Percentiles rank a stretch among this genome's conserved stretches.
These are phyloP conservation scores for Pythium plurisporium DNA, from an alignment of 352 stramenopile genomes.

Conservation along the genomic window DNA sequence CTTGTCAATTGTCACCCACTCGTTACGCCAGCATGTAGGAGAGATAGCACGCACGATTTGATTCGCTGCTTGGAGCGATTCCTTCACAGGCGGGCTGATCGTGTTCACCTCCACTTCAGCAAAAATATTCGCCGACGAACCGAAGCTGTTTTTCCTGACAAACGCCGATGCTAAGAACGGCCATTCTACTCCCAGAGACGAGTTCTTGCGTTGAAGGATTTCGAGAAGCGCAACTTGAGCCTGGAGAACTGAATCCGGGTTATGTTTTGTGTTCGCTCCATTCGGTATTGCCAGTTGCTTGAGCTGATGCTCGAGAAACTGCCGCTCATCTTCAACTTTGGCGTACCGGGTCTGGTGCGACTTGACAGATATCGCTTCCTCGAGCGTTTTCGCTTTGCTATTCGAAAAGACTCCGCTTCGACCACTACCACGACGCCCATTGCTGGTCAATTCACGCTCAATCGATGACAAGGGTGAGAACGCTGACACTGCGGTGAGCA, in stretches of 20 bases:
- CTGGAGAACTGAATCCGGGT: constrained; percentile 13
- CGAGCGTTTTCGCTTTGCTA: constrained; percentile 20
- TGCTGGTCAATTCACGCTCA: constrained; percentile 24
- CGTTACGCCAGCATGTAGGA: constrained; percentile 38
- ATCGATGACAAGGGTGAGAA: constrained; percentile 42
- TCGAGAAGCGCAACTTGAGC: constrained; percentile 27
- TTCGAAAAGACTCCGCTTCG: constrained; percentile 16
- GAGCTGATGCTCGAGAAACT: constrained; percentile 40
- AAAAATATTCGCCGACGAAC: constrained; percentile 13
- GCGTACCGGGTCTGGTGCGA: constrained; percentile 26
- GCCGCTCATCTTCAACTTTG: constrained; percentile 35
- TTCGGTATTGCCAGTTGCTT: constrained; percentile 11
- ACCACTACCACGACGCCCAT: constrained; percentile 10
- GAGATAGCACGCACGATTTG: constrained; percentile 43
- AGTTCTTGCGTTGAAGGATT: constrained; percentile 22
- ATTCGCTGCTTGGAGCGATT: constrained; percentile 20
- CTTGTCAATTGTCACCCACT: constrained; percentile 50
- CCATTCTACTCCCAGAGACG: constrained; percentile 27
- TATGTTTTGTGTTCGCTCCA: background rate
- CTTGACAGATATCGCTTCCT: constrained; percentile 35
- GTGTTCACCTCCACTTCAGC: background rate
- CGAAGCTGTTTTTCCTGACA: constrained; percentile 21
- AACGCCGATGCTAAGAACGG: constrained; percentile 21
- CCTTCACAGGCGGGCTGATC: constrained; percentile 2
- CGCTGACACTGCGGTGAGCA: constrained; percentile 32